Percentiles rank a stretch among this genome's conserved stretches.
These are phyloP conservation scores for Cyberlindnera mrakii DNA, from an alignment of 805 yeast genomes.

Conservation along the genomic window DNA sequence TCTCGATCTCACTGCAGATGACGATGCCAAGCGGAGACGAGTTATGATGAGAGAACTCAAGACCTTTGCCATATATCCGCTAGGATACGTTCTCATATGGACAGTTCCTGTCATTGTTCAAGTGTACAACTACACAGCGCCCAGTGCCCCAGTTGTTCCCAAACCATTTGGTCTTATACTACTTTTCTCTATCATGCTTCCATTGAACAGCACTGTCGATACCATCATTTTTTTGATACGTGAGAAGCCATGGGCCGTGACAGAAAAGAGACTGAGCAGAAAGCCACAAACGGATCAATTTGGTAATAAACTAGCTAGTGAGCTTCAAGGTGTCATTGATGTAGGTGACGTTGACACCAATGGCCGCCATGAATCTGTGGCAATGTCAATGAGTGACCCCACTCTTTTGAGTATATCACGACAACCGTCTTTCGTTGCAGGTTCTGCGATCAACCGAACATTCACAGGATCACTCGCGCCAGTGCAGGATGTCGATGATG, in stretches of 20 bases:
- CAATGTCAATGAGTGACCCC: no score
- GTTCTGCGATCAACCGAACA: no score
- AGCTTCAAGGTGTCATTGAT: no score
- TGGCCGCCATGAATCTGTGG: no score
- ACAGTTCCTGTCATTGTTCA: conserved; percentile 11
- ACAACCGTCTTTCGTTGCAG: no score
- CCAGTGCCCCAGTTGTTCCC: background rate
- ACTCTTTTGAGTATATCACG: no score
- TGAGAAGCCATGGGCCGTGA: conserved; percentile 64
- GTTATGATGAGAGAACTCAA: conserved; percentile 14
- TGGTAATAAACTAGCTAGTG: no score
- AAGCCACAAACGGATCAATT: background rate
- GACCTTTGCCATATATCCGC: conserved; percentile 17
- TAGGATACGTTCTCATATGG: conserved; percentile 19
- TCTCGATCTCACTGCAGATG: conserved; percentile 11
- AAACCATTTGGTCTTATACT: conserved; percentile 7
- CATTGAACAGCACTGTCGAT: conserved; percentile 74
- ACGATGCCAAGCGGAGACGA: conserved; percentile 2
- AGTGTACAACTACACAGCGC: conserved; percentile 4
- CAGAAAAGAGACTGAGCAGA: background rate
- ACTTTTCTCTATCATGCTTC: conserved; percentile 62
- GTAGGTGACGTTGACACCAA: no score
- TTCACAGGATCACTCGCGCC: no score
- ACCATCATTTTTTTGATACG: conserved; percentile 66
- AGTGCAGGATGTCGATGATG: no score